A percentile compares a stretch with the other conserved stretches of the same genome.
Evolutionary conservation across 2,329 filamentous ascomycete species (phyloP).

Genomic region (Aspergillus ustus): DNA sequence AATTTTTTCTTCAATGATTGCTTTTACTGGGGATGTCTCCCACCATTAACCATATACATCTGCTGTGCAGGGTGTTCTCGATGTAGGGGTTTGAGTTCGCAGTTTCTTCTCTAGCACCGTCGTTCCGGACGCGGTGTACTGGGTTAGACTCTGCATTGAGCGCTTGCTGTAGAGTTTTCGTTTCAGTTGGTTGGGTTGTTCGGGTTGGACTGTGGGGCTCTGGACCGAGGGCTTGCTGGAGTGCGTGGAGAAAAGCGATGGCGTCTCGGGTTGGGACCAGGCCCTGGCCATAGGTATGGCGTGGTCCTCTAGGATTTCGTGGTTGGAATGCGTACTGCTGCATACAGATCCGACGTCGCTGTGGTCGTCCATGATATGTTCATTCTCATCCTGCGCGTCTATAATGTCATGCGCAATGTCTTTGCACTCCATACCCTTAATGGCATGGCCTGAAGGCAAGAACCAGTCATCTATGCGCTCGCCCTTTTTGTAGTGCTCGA

Average conservation of each 20-base stretch:
- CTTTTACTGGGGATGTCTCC: not conserved
- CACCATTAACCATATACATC: not conserved
- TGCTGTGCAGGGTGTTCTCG: not conserved
- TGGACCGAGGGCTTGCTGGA: not conserved
- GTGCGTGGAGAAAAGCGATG: not conserved
- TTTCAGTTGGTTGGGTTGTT: constrained; percentile 17
- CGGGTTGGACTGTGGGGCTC: not conserved
- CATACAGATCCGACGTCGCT: constrained; percentile 21
- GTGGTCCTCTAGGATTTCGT: constrained; percentile 17
- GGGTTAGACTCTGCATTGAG: not conserved
- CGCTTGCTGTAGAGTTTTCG: constrained; percentile 18
- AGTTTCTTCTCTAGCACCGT: constrained; percentile 19
- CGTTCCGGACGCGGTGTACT: not conserved
- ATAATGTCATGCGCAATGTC: constrained; percentile 7
- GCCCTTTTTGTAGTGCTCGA: constrained; percentile 50
- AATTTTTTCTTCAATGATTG: not conserved
- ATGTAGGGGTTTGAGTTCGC: constrained; percentile 1
- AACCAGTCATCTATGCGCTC: constrained; percentile 41
- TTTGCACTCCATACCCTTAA: constrained; percentile 24
- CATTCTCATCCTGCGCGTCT: constrained; percentile 2
- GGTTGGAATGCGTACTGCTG: constrained; percentile 15
- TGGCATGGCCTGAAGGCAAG: constrained; percentile 31
- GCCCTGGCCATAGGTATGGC: constrained; percentile 5
- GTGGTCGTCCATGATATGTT: constrained; percentile 8
- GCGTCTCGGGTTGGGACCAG: not conserved